Conservation (phyloP, 139 green algal species). For the Chlorokybus atmophyticus region DNA sequence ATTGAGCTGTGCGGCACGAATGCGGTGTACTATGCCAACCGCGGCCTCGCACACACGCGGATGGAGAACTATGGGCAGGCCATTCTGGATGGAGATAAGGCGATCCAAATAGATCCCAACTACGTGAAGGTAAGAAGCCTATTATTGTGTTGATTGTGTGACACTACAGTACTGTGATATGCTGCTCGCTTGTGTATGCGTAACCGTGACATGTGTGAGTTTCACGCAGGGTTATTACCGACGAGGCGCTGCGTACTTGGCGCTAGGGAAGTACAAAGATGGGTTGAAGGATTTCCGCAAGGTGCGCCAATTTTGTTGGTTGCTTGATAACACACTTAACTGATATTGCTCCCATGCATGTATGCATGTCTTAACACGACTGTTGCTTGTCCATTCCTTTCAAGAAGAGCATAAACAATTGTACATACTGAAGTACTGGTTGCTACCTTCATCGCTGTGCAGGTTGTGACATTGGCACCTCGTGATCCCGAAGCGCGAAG, state of each 20-base stretch:
- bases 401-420: too few relatives aligned
- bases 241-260: conserved; percentile 70
- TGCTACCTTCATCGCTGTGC: too few relatives aligned
- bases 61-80: conserved; percentile 84
- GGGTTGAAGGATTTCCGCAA: conserved; percentile 77
- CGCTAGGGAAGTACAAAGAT: conserved; percentile 72
- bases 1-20: conserved; percentile 58
- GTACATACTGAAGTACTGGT: too few relatives aligned
- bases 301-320: too few relatives aligned
- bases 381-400: too few relatives aligned
- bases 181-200: too few relatives aligned
- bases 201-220: too few relatives aligned
- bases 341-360: background rate
- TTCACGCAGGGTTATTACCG: conserved; percentile 82
- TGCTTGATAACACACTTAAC: conserved; percentile 12
- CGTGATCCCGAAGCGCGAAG: conserved; percentile 71
- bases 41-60: conserved; percentile 68
- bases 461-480: conserved; percentile 17
- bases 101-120: conserved; percentile 65
- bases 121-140: conserved; percentile 63
- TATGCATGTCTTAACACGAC: too few relatives aligned
- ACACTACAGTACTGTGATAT: too few relatives aligned
- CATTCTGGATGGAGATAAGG: conserved; percentile 69
- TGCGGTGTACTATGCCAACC: conserved; percentile 72
- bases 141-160: too few relatives aligned